Base-by-base conservation (phyloP, 805 yeast genomes). In the Saccharomycopsis fermentans region DNA sequence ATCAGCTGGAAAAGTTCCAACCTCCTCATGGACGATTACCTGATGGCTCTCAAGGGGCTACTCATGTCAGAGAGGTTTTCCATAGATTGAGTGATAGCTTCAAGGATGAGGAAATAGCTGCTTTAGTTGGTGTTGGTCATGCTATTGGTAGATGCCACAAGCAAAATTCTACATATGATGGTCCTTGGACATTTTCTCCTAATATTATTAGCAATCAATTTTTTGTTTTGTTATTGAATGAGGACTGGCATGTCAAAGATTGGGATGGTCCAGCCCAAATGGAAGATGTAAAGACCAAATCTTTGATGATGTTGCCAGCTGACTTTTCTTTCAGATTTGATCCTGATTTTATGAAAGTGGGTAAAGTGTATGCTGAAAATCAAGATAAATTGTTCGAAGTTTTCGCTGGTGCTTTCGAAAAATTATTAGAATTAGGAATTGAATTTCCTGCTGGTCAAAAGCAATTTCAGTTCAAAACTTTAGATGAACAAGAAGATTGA, bases 131-230 rank as follows among this genome's bases (percentile, higher is more conserved):
- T 54, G 81, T 80, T 26, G 91, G 91, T 1, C 95, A 88, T 70
- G 79, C 83, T 21, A 71, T 87, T 51, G 95, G 95, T 37, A 78
- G 88, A 58, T 86, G 94, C 64, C 95, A 88, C 69, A 63, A 63
- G 12, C 69, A 77, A 63, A 80, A 83, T 61, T 81, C 90, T 24
- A 95, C 95, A 1, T 90, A 77, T 74, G 94, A 87, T 63, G 96
- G 96, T 14, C 90, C 92, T 62, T 89, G 96, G 96, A 91, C 92
- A 40, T 86, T 85, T 58, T 81, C 86, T 43, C 89, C 94, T 58
- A 87, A 86, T 34, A 71, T 75, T 63, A 86, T 90, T 69, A 77
- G 84, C 56, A 90, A 89, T 73, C 88, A 87, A 48, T 89, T 87
- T 70, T 89, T 72, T 73, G 80, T 74, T 70, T 75, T 78, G 58